Base-by-base conservation (phyloP, 2,329 filamentous ascomycete species). In the Leptographium procerum region DNA sequence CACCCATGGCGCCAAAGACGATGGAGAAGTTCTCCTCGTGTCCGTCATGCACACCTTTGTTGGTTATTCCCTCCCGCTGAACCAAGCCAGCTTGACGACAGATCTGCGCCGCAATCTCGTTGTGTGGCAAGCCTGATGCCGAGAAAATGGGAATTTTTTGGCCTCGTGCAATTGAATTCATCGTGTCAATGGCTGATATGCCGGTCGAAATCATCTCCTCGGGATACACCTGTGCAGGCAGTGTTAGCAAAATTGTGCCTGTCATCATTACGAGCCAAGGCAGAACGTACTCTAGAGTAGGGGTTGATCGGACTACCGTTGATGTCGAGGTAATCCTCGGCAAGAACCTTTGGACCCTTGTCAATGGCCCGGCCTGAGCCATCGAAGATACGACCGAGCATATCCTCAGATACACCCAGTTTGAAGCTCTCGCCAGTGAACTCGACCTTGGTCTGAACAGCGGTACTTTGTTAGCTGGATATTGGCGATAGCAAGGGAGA, bases 131-230 rank as follows among this genome's bases (percentile, higher is more conserved):
- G 91, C 94, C 94, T 61, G 94, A 86, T 57, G 94, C 91, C 29
- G 94, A 99, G 84, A 99, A 99, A 69, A 99, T 99, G 67, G 95
- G 94, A 65, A 99, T 99, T 82, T 99, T 99, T 74, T 99, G 94
- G 63, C 94, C 94, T 83, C 94, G 91, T 64, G 95, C 94, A 73
- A 97, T 95, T 62, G 88, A 91, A 80, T 91, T 91, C 92, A 97
- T 97, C 62, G 91, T 96, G 72, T 97, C 92, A 69, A 99, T 97
- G 70, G 94, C 91, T 62, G 92, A 97, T 73, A 99, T 99, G 85
- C 94, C 94, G 53, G 94, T 99, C 40, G 92, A 94, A 69, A 99
- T 97, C 92, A 99, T 99, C 77, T 99, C 95, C 78, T 99, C 94
- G 69, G 94, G 94, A 72, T 99, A 99, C 66, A 96, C 89, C 90